Base-by-base conservation (phyloP, 75 land plant genomes). In the Cunninghamia lanceolata region DNA sequence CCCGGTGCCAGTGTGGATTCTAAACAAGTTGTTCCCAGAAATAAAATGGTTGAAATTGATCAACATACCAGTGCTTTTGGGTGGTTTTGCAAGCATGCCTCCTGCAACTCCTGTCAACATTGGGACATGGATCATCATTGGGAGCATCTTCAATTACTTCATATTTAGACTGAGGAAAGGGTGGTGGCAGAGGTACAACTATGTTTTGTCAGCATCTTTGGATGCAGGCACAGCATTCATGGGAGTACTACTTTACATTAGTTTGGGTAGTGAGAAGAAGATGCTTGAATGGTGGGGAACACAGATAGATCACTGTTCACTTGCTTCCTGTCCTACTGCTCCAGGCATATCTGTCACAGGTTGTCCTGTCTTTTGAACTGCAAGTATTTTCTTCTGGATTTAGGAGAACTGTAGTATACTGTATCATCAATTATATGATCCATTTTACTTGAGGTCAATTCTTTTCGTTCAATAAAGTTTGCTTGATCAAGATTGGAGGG, bases 121-220 rank as follows among this genome's bases (percentile, higher is more conserved):
- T 86, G 93, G 87, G 40, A 66, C 90, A 36, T 96, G 96, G 96
- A 39, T 91, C 25, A 21, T 90, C 10, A 84, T 94, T 9, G 96
- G 98, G 19, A 92, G 13, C 71, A 53, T 96, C 39, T 95, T 96
- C 96, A 96, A 96, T 84, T 96, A 86, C 91, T 92, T 89, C 81
- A 89, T 96, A 11, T 94, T 94, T 84, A 86, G 92, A 38, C 91
- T 89, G 85, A 56, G 91, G 81, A 95, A 95, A 84, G 45, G 75
- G 25, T 96, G 98, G 96, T 96, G 98, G 98, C 94, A 93, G 88
- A 85, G 91, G 84, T 95, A 96, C 86, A 96, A 95, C 83, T 96
- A 96, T 85, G 93, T 95, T 68, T 88, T 96, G 5, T 96, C 98
- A 38, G 98, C 96, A 19, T 94, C 96, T 30, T 79, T 96, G 38